Base-by-base conservation (phyloP, 1,284 basidiomycete species). In the Trametes hirsuta region DNA sequence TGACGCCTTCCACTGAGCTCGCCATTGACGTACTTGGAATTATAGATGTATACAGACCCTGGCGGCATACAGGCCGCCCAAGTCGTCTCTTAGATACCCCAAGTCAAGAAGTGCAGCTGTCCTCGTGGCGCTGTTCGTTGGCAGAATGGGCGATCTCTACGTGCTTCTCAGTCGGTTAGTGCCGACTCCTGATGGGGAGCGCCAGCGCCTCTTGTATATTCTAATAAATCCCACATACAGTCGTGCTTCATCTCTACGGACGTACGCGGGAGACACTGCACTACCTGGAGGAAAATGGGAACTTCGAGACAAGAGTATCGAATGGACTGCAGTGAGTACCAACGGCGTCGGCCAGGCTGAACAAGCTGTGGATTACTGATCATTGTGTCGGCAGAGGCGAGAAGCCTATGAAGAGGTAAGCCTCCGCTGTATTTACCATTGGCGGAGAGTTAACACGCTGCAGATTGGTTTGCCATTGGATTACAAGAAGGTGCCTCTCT, bases 261-360 rank as follows among this genome's bases (percentile, higher is more conserved):
- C 87, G 4, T 95, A 90, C 66, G 90, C 92, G 0, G 90, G 91
- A 0, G 93, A 95, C 72, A 95, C 93, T 0, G 88, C 91, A 1
- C 74, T 95, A 4, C 93, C 93, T 0, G 93, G 93, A 4, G 93
- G 93, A 0, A 93, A 88, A 69, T 81, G 87, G 18, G 93, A 95
- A 30, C 77, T 78, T 1, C 79, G 77, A 21, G 93, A 95, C 71
- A 72, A 69, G 63, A 85, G 82, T 44, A 76, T 87, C 12, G 93
- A 94, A 71, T 88, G 88, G 62, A 90, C 93, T 1, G 93, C 93
- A 18, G 92, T 94, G 73, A 67, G 87, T 78, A 11, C 21, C n/a
- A 4, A 37, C 10, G 2, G 37, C n/a, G 4, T 1, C 18, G 18
- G 18, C 18, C 18, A 18, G 10, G 45, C 21, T 35, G 6, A 47